phyloP scores from a whole-genome alignment of 768 basidiomycete species.

The Russula sp. region DNA sequence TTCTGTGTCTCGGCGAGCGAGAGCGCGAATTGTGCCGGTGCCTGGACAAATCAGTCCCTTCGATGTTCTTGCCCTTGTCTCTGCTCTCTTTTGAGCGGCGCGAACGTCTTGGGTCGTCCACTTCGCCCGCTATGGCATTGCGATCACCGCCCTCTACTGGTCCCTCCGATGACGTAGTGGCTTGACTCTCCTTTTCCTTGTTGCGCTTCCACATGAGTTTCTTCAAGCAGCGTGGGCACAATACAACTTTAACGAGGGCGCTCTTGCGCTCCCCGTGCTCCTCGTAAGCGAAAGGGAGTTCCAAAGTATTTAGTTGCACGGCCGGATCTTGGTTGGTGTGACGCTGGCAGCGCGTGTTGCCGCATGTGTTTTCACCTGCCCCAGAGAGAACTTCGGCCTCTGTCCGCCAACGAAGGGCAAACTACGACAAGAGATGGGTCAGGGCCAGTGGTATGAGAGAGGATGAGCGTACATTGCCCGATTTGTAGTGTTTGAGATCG shows the following conservation, averaged over 20 bases:
- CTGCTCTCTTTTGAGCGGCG: slow-evolving; percentile 4
- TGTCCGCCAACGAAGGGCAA: slow-evolving; percentile 91
- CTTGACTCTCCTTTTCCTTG: slow-evolving; percentile 46
- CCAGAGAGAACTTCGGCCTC: slow-evolving; percentile 85
- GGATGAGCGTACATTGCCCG: slow-evolving; percentile 61
- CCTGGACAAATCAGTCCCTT: background rate
- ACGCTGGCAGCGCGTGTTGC: slow-evolving; percentile 78
- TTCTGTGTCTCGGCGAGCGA: slow-evolving; percentile 20
- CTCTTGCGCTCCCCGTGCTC: slow-evolving; percentile 72
- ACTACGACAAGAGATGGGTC: slow-evolving; percentile 36
- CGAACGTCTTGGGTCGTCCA: background rate
- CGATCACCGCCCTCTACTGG: background rate
- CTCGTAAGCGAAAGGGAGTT: slow-evolving; percentile 84
- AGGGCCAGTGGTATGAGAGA: background rate
- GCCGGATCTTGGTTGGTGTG: slow-evolving; percentile 29
- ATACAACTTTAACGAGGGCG: slow-evolving; percentile 85
- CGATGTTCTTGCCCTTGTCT: background rate
- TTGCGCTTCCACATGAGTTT: slow-evolving; percentile 85
- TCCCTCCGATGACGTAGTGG: background rate
- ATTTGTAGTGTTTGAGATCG: slow-evolving; percentile 94
- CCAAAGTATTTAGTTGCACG: slow-evolving; percentile 58
- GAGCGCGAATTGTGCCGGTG: slow-evolving; percentile 18
- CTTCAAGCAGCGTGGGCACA: slow-evolving; percentile 71
- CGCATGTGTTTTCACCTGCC: slow-evolving; percentile 83
- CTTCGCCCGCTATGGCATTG: background rate